phyloP scores from a whole-genome alignment of 768 basidiomycete species.

The Candolleomyces eurysporus region DNA sequence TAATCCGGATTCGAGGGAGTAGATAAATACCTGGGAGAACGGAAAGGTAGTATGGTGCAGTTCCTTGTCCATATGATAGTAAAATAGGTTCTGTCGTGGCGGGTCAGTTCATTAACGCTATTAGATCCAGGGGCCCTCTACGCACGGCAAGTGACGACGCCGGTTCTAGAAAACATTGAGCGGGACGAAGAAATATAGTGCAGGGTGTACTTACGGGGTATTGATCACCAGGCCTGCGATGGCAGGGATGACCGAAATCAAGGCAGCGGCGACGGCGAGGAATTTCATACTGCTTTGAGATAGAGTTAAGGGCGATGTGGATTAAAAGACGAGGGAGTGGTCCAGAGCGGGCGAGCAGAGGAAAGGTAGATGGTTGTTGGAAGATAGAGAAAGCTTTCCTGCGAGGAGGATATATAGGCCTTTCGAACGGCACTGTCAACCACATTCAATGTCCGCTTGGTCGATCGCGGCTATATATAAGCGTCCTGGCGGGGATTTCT shows the following conservation, averaged over 20 bases:
- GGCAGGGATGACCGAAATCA: slow-evolving; percentile 37
- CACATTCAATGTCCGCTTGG: slow-evolving; percentile 29
- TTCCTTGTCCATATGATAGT: slow-evolving; percentile 52
- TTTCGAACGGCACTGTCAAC: slow-evolving; percentile 19
- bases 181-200: not conserved
- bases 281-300: slow-evolving; percentile 34
- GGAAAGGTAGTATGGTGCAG: slow-evolving; percentile 55
- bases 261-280: slow-evolving; percentile 29
- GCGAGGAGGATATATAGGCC: slow-evolving; percentile 19
- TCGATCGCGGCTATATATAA: slow-evolving; percentile 17
- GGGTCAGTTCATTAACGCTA: slow-evolving; percentile 34
- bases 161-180: slow-evolving; percentile 12
- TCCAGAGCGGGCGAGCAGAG: slow-evolving; percentile 2
- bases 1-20: not conserved
- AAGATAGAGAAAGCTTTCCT: slow-evolving; percentile 5
- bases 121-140: not conserved
- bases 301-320: slow-evolving; percentile 6
- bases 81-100: slow-evolving; percentile 52
- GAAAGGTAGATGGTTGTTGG: slow-evolving; percentile 12
- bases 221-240: slow-evolving; percentile 53
- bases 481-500: slow-evolving; percentile 5
- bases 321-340: slow-evolving; percentile 11
- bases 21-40: slow-evolving; percentile 55
- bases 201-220: slow-evolving; percentile 54
- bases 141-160: slow-evolving; percentile 41